Percentiles rank a stretch among this genome's conserved stretches.
Conservation (phyloP, 129 eudicot genomes). For the Solidago caesia region DNA sequence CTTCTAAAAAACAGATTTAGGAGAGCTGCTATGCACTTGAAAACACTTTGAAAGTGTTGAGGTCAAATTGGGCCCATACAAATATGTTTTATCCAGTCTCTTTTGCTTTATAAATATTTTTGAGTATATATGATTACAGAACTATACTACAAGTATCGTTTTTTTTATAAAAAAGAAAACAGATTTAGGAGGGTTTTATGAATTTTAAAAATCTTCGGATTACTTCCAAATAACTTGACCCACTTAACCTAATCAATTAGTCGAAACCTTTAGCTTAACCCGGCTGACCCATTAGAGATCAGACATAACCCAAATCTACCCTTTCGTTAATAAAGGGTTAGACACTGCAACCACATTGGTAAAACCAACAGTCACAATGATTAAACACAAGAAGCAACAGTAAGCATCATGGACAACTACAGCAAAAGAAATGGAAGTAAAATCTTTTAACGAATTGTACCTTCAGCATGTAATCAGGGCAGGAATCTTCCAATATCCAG, state of each 20-base stretch:
- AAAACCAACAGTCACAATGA: too few relatives aligned
- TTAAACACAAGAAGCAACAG: not conserved
- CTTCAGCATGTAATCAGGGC: conserved; percentile 93
- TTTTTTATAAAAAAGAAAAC: too few relatives aligned
- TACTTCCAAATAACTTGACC: not conserved
- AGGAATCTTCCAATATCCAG: conserved; percentile 83
- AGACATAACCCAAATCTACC: not conserved
- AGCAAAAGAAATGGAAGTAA: conserved; percentile 1
- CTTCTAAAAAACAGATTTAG: not conserved
- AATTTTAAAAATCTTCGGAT: not conserved
- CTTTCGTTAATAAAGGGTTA: too few relatives aligned
- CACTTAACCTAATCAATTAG: too few relatives aligned
- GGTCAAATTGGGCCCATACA: too few relatives aligned
- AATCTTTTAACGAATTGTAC: conserved; percentile 16
- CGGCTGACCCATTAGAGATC: not conserved
- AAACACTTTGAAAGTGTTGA: too few relatives aligned
- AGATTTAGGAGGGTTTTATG: not conserved
- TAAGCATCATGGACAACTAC: not conserved
- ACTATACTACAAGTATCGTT: not conserved
- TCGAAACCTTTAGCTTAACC: not conserved
- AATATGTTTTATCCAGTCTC: too few relatives aligned
- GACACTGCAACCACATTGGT: too few relatives aligned
- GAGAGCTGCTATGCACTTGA: too few relatives aligned
- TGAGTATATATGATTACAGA: not conserved
- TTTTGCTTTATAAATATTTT: not conserved